These are phyloP conservation scores for Alternaria panax DNA, from an alignment of 2,329 filamentous ascomycete genomes.

Conservation along the genomic window DNA sequence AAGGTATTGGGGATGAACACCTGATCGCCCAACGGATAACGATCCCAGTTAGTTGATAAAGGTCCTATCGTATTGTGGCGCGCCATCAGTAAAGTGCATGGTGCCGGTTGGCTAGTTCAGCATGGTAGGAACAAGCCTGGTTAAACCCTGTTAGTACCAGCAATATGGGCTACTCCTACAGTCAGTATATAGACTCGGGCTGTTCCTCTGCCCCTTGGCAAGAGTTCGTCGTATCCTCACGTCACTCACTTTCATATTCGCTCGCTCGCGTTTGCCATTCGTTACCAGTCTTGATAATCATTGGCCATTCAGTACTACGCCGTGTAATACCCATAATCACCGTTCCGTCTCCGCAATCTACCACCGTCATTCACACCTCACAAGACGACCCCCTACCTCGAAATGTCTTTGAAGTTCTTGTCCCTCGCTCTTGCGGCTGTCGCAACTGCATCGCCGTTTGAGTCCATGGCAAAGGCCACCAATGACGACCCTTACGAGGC, in stretches of 20 bases:
- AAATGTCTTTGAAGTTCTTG: constrained; percentile 37
- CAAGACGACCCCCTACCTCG: neutral
- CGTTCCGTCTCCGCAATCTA: neutral
- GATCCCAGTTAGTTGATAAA: constrained; percentile 1
- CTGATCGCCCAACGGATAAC: constrained; percentile 7
- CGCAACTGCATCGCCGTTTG: constrained; percentile 31
- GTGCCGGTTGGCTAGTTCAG: constrained; percentile 11
- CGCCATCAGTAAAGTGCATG: constrained; percentile 4
- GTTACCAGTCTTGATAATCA: constrained; percentile 4
- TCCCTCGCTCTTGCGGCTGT: constrained; percentile 34
- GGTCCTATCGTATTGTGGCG: constrained; percentile 3
- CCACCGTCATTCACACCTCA: neutral
- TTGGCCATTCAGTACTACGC: constrained; percentile 14
- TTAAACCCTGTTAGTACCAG: constrained; percentile 10
- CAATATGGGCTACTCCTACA: neutral
- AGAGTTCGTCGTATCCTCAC: neutral
- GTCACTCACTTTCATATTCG: constrained; percentile 12
- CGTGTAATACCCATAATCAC: constrained; percentile 6
- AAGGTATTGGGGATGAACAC: neutral
- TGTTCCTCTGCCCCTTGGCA: neutral
- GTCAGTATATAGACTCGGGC: constrained; percentile 14
- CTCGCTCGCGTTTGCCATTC: constrained; percentile 14
- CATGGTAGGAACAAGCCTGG: neutral
- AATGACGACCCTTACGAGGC: constrained; percentile 44
- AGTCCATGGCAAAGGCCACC: constrained; percentile 27